Base-by-base conservation (phyloP, 1,284 basidiomycete genomes). In the Omphalotus olearius region DNA sequence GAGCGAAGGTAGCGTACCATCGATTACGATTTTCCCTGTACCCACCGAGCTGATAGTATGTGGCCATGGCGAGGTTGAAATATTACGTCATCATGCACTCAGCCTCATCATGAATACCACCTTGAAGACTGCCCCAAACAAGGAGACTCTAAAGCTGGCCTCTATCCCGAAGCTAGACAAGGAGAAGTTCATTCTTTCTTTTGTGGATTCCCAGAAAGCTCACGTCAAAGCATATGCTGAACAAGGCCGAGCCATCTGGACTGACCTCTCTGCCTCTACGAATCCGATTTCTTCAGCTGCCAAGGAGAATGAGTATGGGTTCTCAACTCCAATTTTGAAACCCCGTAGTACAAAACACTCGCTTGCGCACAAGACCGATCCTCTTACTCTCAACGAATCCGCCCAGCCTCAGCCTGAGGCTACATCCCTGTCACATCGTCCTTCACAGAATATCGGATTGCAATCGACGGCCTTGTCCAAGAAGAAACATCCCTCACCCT, bases 251-350 rank as follows among this genome's bases (percentile, higher is more conserved):
- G 38, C 57, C 59, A 9, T 63, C 68, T 17, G 73, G 71, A 70
- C 56, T 61, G 41, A 10, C 54, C 50, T 51, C 56, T 42, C 43
- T 35, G n/a, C 26, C 30, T 16, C 14, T 35, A 26, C 33, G 16
- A 43, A 20, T 4, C 30, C n/a, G 17, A 28, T 13, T 28, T 14
- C 14, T 26, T 25, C 35, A 20, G 11, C 45, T 6, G 20, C 30
- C 17, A 7, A 52, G 25, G 40, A 51, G 16, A 51, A 53, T 20
- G 56, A 63, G 11, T 70, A 71, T 56, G 73, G 72, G 1, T 80
- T 85, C 57, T 75, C 70, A 28, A 85, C 82, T 3, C 83, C 82
- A 9, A 61, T 84, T n/a, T 66, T 85, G 43, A 79, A 74, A 56
- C 70, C 82, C 38, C 73, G 83, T 37, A 46, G 36, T 28, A 38